Percentiles rank a stretch among this genome's conserved stretches.
phyloP scores from a whole-genome alignment of 768 basidiomycete genomes.

The Exidia glandulosa region DNA sequence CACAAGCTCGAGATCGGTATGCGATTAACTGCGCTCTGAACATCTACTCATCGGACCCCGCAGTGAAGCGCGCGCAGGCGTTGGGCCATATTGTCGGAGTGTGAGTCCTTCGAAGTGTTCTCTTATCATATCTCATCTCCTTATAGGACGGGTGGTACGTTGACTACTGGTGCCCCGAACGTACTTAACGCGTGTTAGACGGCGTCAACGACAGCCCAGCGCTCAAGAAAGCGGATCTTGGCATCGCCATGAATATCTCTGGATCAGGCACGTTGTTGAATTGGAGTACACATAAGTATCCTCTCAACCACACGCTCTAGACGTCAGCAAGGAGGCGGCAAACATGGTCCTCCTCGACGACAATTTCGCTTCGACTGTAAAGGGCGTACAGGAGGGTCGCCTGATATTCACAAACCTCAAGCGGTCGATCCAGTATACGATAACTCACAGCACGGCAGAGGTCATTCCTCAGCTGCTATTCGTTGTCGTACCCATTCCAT shows the following conservation, averaged over 20 bases:
- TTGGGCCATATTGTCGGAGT: conserved; percentile 63
- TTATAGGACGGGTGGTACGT: background rate
- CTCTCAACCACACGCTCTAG: conserved; percentile 10
- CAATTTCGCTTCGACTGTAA: conserved; percentile 63
- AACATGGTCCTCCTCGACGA: conserved; percentile 67
- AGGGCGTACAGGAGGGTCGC: conserved; percentile 59
- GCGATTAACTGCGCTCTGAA: no score
- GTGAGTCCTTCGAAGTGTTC: conserved; percentile 26
- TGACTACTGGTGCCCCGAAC: background rate
- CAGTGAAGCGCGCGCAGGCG: conserved; percentile 62
- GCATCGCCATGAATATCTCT: conserved; percentile 67
- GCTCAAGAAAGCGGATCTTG: conserved; percentile 59
- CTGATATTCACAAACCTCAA: conserved; percentile 63
- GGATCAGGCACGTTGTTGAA: conserved; percentile 28
- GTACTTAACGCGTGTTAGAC: conserved; percentile 21
- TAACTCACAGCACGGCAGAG: conserved; percentile 58
- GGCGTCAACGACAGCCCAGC: conserved; percentile 67
- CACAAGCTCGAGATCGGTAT: conserved; percentile 64
- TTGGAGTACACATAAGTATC: no score
- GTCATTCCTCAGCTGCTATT: conserved; percentile 60
- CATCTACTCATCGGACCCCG: background rate
- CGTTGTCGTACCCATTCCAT: conserved; percentile 56
- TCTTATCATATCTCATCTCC: background rate
- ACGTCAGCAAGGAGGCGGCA: conserved; percentile 64
- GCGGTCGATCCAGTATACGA: conserved; percentile 61